Evolutionary conservation across 176 grass and related monocot genomes (phyloP).

Genomic region (Carex myosuroides): DNA sequence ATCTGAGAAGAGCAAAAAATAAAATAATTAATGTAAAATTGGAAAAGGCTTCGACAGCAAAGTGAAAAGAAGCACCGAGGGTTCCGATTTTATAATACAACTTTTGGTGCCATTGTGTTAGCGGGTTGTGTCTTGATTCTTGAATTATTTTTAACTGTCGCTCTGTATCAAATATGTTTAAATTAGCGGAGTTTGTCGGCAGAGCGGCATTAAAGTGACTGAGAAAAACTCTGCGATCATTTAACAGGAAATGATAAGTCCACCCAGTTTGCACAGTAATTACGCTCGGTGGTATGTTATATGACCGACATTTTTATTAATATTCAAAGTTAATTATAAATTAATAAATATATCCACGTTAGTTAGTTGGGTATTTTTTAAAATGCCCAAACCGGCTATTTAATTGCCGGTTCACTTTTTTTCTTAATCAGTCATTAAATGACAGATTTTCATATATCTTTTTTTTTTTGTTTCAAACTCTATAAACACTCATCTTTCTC

Average conservation of each 20-base stretch:
- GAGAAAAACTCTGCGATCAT: not conserved
- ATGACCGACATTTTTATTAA: not conserved
- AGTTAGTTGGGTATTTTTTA: no score
- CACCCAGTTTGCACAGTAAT: not conserved
- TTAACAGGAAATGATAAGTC: not conserved
- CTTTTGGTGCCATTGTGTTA: not conserved
- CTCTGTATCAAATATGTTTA: not conserved
- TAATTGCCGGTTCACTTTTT: no score
- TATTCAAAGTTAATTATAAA: no score
- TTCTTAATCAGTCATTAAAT: no score
- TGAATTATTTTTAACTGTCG: not conserved
- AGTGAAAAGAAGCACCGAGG: constrained; percentile 12
- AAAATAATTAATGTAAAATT: not conserved
- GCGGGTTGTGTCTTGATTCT: not conserved
- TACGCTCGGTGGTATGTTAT: not conserved
- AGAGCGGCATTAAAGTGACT: not conserved
- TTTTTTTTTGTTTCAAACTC: no score
- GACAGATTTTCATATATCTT: no score
- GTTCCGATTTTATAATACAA: not conserved
- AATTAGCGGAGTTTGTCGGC: not conserved
- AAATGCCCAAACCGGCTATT: no score
- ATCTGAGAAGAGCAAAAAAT: not conserved
- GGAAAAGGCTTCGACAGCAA: not conserved
- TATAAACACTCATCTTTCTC: no score
- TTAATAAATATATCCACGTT: no score